Conservation (phyloP, 345 rosid species). For the Eucalyptus tenuipes region DNA sequence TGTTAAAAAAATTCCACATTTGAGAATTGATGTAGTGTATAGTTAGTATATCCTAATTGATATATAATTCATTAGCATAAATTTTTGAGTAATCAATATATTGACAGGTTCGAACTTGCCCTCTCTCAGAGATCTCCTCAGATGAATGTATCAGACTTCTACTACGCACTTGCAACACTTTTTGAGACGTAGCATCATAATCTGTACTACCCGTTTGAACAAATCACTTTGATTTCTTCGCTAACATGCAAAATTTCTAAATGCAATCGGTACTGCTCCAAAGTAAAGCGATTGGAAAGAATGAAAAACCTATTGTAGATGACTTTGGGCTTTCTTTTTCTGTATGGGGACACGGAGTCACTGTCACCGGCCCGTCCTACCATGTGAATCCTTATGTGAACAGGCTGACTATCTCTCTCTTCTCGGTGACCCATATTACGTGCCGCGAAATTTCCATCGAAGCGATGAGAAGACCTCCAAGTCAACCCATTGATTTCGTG, state of each 20-base stretch:
- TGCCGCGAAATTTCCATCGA: background rate
- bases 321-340: background rate
- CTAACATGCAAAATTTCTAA: background rate
- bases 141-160: fast-evolving
- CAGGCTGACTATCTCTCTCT: background rate
- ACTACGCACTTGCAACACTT: background rate
- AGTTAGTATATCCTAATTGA: no score
- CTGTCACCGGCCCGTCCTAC: background rate
- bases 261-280: background rate
- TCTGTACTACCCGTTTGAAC: fast-evolving
- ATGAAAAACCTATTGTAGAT: background rate
- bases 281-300: background rate
- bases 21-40: no score
- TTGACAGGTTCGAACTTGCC: fast-evolving
- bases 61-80: no score
- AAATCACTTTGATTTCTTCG: background rate
- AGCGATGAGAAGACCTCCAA: background rate
- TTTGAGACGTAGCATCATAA: background rate
- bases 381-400: background rate
- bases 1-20: no score
- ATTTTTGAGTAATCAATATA: no score
- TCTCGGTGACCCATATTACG: background rate
- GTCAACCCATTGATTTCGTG: background rate
- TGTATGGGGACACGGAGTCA: background rate
- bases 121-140: fast-evolving